Percentiles rank a stretch among this genome's conserved stretches.
phyloP scores from a whole-genome alignment of 2,329 filamentous ascomycete genomes.

The Apiospora hydei region DNA sequence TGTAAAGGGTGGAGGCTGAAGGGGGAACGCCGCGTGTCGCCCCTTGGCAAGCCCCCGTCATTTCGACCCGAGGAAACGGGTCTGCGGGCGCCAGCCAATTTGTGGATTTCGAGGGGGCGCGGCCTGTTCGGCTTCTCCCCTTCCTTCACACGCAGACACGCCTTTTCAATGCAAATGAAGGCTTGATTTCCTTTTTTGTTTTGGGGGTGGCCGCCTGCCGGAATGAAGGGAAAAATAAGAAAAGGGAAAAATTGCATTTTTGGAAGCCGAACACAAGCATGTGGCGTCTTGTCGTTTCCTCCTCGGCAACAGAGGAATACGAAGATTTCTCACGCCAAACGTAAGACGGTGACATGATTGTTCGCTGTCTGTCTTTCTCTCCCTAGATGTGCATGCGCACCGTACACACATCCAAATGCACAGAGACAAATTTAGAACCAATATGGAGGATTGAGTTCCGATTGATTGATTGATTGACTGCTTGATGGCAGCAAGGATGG shows the following conservation, averaged over 20 bases:
- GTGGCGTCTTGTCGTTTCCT: not conserved
- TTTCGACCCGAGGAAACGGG: conserved; percentile 17
- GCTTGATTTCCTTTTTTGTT: not conserved
- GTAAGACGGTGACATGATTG: not conserved
- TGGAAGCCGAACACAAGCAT: not conserved
- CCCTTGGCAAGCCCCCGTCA: not conserved
- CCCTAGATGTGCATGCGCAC: not conserved
- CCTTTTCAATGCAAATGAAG: not conserved
- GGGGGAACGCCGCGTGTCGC: not conserved
- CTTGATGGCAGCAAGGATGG: conserved; percentile 6
- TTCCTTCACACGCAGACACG: not conserved
- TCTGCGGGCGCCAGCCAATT: not conserved
- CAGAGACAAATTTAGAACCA: conserved; percentile 5
- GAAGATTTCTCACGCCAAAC: conserved; percentile 12
- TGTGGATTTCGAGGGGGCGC: not conserved
- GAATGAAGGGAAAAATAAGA: not conserved
- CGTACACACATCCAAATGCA: not conserved
- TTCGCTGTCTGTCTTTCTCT: not conserved
- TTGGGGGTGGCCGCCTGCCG: not conserved
- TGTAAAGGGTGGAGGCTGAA: not conserved
- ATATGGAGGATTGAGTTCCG: conserved; percentile 6
- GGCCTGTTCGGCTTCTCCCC: not conserved
- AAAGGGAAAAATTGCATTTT: not conserved
- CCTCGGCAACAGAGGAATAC: not conserved
- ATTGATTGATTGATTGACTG: conserved; percentile 9